These are phyloP conservation scores for Chrysanthemum lavandulifolium DNA, from an alignment of 129 eudicot genomes.

Conservation along the genomic window DNA sequence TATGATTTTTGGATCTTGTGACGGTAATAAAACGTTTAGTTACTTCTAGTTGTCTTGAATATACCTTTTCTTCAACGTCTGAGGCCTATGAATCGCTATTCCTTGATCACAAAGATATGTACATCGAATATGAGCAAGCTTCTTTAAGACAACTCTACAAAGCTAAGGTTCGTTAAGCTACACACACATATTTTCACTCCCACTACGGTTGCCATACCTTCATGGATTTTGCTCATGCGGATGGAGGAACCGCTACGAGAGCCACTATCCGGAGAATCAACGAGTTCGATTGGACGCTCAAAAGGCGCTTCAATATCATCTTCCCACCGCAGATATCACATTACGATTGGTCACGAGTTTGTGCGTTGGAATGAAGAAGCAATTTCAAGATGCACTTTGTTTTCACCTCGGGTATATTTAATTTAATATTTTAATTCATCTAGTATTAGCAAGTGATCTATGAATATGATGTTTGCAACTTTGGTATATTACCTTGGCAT, in stretches of 20 bases:
- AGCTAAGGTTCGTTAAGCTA: slow-evolving; percentile 58
- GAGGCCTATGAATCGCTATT: too few relatives aligned
- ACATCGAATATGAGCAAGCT: slow-evolving; percentile 90
- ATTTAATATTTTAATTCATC: slow-evolving; percentile 16
- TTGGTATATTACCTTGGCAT: slow-evolving; percentile 12
- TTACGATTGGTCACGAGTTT: slow-evolving; percentile 95
- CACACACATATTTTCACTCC: not conserved
- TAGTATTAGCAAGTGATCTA: not conserved
- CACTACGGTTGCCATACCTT: slow-evolving; percentile 20
- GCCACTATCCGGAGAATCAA: slow-evolving; percentile 66
- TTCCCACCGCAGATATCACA: slow-evolving; percentile 90
- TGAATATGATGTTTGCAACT: slow-evolving; percentile 5
- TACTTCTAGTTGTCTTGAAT: slow-evolving; percentile 16
- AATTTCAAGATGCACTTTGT: slow-evolving; percentile 78
- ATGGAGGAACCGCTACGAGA: slow-evolving; percentile 90
- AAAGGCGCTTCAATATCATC: slow-evolving; percentile 90
- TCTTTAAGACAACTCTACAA: slow-evolving; percentile 86
- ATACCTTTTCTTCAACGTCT: too few relatives aligned
- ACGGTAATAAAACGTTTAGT: slow-evolving; percentile 3
- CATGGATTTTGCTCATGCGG: slow-evolving; percentile 39
- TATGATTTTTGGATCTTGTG: slow-evolving; percentile 1
- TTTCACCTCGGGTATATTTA: slow-evolving; percentile 73
- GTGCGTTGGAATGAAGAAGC: slow-evolving; percentile 99
- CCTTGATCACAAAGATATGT: slow-evolving; percentile 84
- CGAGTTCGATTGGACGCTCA: slow-evolving; percentile 89